Percentiles rank a stretch among this genome's conserved stretches.
phyloP scores from a whole-genome alignment of 345 rosid species.

The Mallotus nudiflorus region DNA sequence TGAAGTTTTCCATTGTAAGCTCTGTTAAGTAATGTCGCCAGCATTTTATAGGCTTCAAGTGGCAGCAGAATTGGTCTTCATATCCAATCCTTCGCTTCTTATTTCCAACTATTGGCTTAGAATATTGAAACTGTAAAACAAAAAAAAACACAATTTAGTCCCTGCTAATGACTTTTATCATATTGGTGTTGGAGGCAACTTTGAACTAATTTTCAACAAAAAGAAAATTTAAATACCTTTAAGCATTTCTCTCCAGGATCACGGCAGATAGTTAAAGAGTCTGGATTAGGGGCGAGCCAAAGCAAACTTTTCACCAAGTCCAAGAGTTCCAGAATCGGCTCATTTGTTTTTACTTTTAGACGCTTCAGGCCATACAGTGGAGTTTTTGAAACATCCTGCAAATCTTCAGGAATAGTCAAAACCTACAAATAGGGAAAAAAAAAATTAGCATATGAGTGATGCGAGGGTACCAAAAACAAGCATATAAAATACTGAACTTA shows the following conservation, averaged over 20 bases:
- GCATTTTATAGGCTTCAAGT: neutral
- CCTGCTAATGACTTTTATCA: no score
- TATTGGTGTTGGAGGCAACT: no score
- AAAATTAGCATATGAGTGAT: no score
- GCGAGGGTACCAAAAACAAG: no score
- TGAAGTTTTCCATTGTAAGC: neutral
- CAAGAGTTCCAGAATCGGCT: neutral
- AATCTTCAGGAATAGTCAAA: no score
- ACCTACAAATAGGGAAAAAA: no score
- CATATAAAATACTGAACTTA: neutral
- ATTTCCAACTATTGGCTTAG: no score
- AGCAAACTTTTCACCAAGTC: constrained; percentile 1
- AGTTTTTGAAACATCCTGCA: no score
- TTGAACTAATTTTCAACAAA: no score
- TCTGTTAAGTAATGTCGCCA: neutral
- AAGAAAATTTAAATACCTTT: no score
- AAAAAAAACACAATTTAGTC: no score
- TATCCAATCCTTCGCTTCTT: neutral
- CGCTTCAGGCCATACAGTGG: no score
- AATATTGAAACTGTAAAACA: neutral
- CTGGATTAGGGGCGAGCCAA: constrained; percentile 3
- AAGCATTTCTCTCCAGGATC: neutral
- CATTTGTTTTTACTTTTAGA: neutral
- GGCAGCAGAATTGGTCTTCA: neutral
- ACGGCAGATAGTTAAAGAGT: neutral